Conservation (phyloP, 352 stramenopile species). For the Globisporangium lucens region DNA sequence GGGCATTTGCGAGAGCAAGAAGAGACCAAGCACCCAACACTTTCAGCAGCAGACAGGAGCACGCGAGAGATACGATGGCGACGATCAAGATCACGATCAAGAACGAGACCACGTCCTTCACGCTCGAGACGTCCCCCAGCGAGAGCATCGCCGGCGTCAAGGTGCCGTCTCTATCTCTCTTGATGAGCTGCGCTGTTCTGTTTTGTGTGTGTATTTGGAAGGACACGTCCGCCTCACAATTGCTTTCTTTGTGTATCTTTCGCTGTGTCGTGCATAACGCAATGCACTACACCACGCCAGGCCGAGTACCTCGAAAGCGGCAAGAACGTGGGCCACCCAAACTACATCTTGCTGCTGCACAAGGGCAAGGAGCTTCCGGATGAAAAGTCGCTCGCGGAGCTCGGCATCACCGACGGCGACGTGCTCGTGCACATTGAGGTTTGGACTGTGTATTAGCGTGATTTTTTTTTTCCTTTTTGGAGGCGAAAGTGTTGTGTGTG, state of each 20-base stretch:
- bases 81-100: slow-evolving; percentile 81
- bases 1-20: background rate
- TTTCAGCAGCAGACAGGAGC: background rate
- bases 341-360: slow-evolving; percentile 83
- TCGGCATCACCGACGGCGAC: slow-evolving; percentile 69
- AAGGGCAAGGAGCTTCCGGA: slow-evolving; percentile 84
- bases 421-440: slow-evolving; percentile 85
- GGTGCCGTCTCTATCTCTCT: slow-evolving; percentile 16
- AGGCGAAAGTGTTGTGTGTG: background rate
- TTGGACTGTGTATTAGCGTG: background rate
- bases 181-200: background rate
- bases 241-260: background rate
- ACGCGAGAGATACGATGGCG: slow-evolving; percentile 13
- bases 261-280: background rate
- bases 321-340: slow-evolving; percentile 58
- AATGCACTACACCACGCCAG: slow-evolving; percentile 10
- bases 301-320: slow-evolving; percentile 75
- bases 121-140: slow-evolving; percentile 59
- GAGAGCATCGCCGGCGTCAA: slow-evolving; percentile 83
- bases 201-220: background rate
- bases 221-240: background rate
- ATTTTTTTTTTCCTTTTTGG: no score
- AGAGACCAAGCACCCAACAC: background rate
- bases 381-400: slow-evolving; percentile 82
- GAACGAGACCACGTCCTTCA: slow-evolving; percentile 68